Percentiles rank a stretch among this genome's conserved stretches.
Conservation (phyloP, 1,284 basidiomycete species). For the Puccinia triticina region DNA sequence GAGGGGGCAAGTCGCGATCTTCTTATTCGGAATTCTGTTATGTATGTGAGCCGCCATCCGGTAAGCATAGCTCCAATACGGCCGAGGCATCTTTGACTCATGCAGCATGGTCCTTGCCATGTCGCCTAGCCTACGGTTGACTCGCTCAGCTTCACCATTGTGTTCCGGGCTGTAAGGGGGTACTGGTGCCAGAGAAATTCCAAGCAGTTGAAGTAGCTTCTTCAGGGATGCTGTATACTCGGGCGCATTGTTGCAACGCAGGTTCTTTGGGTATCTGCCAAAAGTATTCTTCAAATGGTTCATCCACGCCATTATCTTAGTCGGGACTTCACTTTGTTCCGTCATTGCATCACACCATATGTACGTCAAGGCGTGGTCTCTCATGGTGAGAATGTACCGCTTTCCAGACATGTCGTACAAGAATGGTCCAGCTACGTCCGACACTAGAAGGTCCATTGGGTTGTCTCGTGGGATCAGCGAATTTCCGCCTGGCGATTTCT, state of each 20-base stretch:
- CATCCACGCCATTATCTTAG: not conserved
- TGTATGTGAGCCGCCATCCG: not conserved
- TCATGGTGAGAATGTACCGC: not conserved
- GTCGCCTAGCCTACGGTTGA: conserved; percentile 18
- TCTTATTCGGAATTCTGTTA: conserved; percentile 1
- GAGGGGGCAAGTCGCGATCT: not conserved
- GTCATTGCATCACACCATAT: not conserved
- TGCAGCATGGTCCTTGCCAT: conserved; percentile 18
- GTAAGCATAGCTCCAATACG: not conserved
- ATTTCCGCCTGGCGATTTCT: not conserved
- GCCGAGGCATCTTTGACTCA: not conserved
- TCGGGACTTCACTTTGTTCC: not conserved
- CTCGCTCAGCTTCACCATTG: conserved; percentile 19
- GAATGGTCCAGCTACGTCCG: not conserved
- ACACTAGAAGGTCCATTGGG: not conserved
- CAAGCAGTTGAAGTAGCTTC: not conserved
- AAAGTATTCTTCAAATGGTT: not conserved
- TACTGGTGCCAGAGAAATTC: not conserved
- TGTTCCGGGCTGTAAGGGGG: conserved; percentile 17
- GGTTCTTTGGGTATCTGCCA: not conserved
- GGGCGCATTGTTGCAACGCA: conserved; percentile 8
- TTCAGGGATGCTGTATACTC: not conserved
- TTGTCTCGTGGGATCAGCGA: not conserved
- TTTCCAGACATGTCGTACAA: not conserved
- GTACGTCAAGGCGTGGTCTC: conserved; percentile 16